These are phyloP conservation scores for Sugiyamaella neomexicana DNA, from an alignment of 1,139 yeast species.

Conservation along the genomic window DNA sequence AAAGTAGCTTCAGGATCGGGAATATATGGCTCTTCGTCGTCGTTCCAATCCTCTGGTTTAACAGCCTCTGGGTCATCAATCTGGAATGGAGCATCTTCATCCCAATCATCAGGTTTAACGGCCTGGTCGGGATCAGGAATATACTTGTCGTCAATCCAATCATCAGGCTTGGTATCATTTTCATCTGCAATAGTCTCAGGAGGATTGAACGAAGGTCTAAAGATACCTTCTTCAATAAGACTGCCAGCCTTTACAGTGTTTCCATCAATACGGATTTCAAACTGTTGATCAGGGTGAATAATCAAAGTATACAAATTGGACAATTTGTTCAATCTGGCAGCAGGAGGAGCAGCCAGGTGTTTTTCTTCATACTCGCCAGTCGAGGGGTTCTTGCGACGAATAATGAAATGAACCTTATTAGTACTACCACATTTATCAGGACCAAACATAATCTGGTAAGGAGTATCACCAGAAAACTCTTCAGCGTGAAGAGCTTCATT, in stretches of 20 bases:
- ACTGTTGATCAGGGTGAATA: conserved; percentile 61
- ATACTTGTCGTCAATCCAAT: conserved; percentile 71
- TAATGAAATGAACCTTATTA: conserved; percentile 75
- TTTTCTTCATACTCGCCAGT: conserved; percentile 67
- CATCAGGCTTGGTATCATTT: conserved; percentile 64
- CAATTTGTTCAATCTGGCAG: conserved; percentile 56
- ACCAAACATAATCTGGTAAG: conserved; percentile 89
- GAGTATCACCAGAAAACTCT: conserved; percentile 60
- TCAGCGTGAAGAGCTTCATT: conserved; percentile 47
- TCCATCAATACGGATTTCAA: conserved; percentile 82
- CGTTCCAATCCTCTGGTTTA: conserved; percentile 82
- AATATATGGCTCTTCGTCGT: conserved; percentile 55
- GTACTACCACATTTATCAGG: conserved; percentile 87
- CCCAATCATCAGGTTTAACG: conserved; percentile 79
- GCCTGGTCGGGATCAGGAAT: conserved; percentile 67
- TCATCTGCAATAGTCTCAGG: conserved; percentile 62
- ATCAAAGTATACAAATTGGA: conserved; percentile 74
- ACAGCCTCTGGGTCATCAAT: conserved; percentile 65
- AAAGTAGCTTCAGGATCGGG: conserved; percentile 62
- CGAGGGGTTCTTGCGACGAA: conserved; percentile 57
- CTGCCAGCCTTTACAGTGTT: conserved; percentile 69
- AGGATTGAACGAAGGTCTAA: conserved; percentile 65
- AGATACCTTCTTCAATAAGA: conserved; percentile 52
- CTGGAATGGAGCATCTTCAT: conserved; percentile 58
- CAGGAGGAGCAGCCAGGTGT: conserved; percentile 64